A percentile compares a stretch with the other conserved stretches of the same genome.
Evolutionary conservation across 2,329 filamentous ascomycete genomes (phyloP).

Genomic region (Venturia carpophila): DNA sequence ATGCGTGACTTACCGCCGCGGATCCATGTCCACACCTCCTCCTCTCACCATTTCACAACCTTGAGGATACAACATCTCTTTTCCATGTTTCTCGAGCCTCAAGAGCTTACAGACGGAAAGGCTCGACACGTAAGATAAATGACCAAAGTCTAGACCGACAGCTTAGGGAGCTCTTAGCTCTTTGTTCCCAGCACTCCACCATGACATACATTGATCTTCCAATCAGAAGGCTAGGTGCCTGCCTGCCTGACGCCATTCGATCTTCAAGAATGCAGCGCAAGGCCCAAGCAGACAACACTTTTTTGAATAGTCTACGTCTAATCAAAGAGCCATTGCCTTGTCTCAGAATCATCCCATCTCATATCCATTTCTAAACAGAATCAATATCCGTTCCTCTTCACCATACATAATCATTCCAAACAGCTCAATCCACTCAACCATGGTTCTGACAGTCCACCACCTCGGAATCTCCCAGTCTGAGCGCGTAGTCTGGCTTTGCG

Average conservation of each 20-base stretch:
- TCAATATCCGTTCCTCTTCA: not conserved
- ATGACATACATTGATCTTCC: not conserved
- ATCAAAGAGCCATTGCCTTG: not conserved
- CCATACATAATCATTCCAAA: not conserved
- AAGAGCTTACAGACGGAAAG: not conserved
- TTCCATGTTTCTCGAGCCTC: no score
- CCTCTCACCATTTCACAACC: not conserved
- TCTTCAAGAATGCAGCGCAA: not conserved
- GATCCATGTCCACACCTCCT: not conserved
- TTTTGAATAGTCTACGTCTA: not conserved
- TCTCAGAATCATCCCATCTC: not conserved
- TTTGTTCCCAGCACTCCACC: not conserved
- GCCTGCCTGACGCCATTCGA: not conserved
- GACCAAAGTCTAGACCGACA: not conserved
- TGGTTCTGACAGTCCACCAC: slow-evolving; percentile 42
- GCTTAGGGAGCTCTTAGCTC: not conserved
- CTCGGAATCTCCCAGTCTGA: slow-evolving; percentile 47
- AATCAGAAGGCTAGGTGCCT: not conserved
- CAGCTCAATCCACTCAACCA: not conserved
- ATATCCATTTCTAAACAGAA: not conserved
- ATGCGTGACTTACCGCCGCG: not conserved
- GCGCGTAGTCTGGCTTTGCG: slow-evolving; percentile 48
- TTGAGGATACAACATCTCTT: no score
- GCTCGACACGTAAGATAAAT: not conserved
- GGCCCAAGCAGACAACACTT: not conserved